Conservation (phyloP, 441 rosid species). For the Gossypium laxum region DNA sequence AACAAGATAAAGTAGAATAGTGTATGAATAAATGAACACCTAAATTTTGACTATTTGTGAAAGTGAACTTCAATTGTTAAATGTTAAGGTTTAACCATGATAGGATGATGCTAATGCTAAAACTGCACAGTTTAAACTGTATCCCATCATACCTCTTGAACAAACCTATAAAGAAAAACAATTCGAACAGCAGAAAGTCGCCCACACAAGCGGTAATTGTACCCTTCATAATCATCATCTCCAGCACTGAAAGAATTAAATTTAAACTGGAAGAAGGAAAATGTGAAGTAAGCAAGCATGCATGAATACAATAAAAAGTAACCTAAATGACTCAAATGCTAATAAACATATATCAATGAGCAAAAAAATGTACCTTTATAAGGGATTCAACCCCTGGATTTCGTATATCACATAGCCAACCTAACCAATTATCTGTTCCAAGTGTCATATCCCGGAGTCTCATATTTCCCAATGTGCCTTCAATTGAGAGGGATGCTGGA, state of each 20-base stretch:
- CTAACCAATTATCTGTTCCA: conserved; percentile 66
- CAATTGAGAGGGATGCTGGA: conserved; percentile 85
- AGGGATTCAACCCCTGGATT: conserved; percentile 93
- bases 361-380: conserved; percentile 47
- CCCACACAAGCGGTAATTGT: conserved; percentile 83
- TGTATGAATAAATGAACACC: not conserved
- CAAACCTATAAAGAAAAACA: conserved; percentile 89
- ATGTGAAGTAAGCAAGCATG: not conserved
- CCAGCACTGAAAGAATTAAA: conserved; percentile 82
- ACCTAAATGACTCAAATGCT: conserved; percentile 12
- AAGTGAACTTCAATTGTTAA: conserved; percentile 1
- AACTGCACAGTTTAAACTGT: conserved; percentile 2
- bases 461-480: conserved; percentile 93
- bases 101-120: not conserved
- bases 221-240: conserved; percentile 96
- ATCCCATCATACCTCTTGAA: conserved; percentile 72
- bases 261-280: conserved; percentile 62
- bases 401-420: conserved; percentile 98
- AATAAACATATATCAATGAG: not conserved
- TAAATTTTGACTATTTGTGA: not conserved
- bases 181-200: conserved; percentile 92
- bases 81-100: not conserved
- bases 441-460: conserved; percentile 90
- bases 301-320: conserved; percentile 3
- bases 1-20: not conserved